Percentiles rank a stretch among this genome's conserved stretches.
Evolutionary conservation across 108 stramenopile species (phyloP).

Genomic region (Cyclotella cryptica): DNA sequence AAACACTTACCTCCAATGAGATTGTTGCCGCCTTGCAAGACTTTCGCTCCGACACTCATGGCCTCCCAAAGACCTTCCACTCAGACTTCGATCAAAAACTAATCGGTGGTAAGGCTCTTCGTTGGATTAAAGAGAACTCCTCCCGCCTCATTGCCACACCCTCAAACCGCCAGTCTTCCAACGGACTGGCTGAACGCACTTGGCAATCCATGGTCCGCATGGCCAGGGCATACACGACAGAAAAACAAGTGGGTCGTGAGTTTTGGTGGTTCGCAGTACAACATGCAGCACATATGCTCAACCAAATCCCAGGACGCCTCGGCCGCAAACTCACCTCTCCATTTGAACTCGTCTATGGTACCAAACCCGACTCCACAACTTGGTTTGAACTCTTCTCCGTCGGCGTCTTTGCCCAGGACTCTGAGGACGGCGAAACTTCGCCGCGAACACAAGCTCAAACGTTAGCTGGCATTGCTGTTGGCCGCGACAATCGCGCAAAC

Average conservation of each 20-base stretch:
- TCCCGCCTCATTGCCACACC: not conserved
- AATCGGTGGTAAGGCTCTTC: not conserved
- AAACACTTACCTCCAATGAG: conserved; percentile 5
- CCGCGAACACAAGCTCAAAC: not conserved
- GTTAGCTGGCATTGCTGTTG: conserved; percentile 9
- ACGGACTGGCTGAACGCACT: not conserved
- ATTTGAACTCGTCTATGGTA: not conserved
- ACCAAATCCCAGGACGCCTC: not conserved
- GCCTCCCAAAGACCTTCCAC: conserved; percentile 1
- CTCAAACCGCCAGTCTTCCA: not conserved
- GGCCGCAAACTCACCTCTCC: conserved; percentile 5
- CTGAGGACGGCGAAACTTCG: not conserved
- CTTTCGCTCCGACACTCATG: not conserved
- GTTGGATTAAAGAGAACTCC: not conserved
- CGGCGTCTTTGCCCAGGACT: not conserved
- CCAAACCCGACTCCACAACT: not conserved
- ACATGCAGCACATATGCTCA: not conserved
- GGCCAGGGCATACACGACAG: not conserved
- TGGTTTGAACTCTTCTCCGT: conserved; percentile 5
- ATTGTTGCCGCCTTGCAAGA: not conserved
- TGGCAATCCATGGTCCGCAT: not conserved
- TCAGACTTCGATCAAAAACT: not conserved
- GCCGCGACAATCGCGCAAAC: conserved; percentile 8
- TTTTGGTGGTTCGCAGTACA: not conserved
- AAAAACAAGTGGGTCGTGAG: conserved; percentile 13